A percentile compares a stretch with the other conserved stretches of the same genome.
Conservation (phyloP, 108 stramenopile genomes). For the Chaetoceros muelleri region DNA sequence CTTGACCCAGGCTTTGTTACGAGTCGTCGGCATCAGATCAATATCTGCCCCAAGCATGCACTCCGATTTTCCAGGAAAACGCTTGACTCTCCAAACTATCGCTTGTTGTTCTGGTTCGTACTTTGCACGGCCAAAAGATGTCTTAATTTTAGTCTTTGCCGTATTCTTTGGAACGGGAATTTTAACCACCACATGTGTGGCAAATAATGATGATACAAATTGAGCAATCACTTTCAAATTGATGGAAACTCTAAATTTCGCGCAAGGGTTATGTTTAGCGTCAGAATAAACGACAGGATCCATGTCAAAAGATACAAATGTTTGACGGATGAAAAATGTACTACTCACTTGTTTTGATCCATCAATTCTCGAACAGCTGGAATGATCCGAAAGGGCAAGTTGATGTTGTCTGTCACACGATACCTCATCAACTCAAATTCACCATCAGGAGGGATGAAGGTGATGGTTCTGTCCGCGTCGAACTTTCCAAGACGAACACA, state of each 20-base stretch:
- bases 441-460: constrained; percentile 99
- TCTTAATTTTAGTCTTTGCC: constrained; percentile 88
- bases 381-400: constrained; percentile 90
- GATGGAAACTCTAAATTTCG: constrained; percentile 84
- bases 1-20: constrained; percentile 91
- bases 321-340: background rate
- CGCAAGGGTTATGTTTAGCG: background rate
- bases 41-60: constrained; percentile 90
- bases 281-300: background rate
- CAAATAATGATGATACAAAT: constrained; percentile 89
- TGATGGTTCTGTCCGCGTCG: constrained; percentile 98
- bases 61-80: constrained; percentile 91
- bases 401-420: constrained; percentile 93
- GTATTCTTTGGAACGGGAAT: constrained; percentile 97
- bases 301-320: background rate
- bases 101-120: constrained; percentile 97
- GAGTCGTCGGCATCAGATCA: constrained; percentile 87
- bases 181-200: constrained; percentile 92
- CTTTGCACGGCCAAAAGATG: constrained; percentile 87
- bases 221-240: constrained; percentile 91
- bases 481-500: constrained; percentile 96
- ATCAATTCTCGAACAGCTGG: constrained; percentile 95
- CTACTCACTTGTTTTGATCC: constrained; percentile 76
- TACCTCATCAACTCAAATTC: constrained; percentile 99
- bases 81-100: constrained; percentile 96